phyloP scores from a whole-genome alignment of 345 rosid species.

The Raphanus sativus region DNA sequence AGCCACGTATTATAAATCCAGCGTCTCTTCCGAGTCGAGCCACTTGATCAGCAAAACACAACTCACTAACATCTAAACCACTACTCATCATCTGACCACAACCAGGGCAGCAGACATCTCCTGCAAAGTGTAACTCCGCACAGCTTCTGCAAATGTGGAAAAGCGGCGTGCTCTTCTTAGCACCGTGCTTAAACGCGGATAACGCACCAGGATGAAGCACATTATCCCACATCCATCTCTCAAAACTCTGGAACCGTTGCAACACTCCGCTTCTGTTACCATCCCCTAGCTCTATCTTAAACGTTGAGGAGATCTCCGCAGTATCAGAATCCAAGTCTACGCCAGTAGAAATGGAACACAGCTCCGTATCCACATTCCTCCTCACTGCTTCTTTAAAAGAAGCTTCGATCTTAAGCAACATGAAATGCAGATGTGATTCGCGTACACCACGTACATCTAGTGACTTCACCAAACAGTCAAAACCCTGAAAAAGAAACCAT shows the following conservation, averaged over 20 bases:
- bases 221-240: slow-evolving; percentile 71
- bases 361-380: slow-evolving; percentile 29
- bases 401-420: slow-evolving; percentile 68
- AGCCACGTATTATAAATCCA: slow-evolving; percentile 28
- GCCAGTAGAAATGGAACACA: slow-evolving; percentile 26
- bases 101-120: slow-evolving; percentile 47
- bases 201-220: slow-evolving; percentile 38
- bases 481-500: slow-evolving; percentile 50
- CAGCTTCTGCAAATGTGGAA: slow-evolving; percentile 57
- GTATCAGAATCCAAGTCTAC: slow-evolving; percentile 49
- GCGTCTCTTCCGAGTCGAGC: slow-evolving; percentile 38
- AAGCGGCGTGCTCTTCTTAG: slow-evolving; percentile 52
- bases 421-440: slow-evolving; percentile 67
- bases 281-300: slow-evolving; percentile 60
- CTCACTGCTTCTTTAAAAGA: slow-evolving; percentile 68
- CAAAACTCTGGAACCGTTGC: slow-evolving; percentile 69
- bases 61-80: slow-evolving; percentile 27
- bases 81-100: slow-evolving; percentile 47
- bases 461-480: slow-evolving; percentile 59
- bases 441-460: slow-evolving; percentile 82
- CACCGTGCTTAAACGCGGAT: slow-evolving; percentile 58
- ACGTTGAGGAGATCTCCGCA: slow-evolving; percentile 60
- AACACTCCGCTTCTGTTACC: slow-evolving; percentile 46
- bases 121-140: slow-evolving; percentile 46
- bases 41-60: slow-evolving; percentile 51